A percentile compares a stretch with the other conserved stretches of the same genome.
These are phyloP conservation scores for Fusarium austroafricanum DNA, from an alignment of 2,329 filamentous ascomycete species.

Conservation along the genomic window DNA sequence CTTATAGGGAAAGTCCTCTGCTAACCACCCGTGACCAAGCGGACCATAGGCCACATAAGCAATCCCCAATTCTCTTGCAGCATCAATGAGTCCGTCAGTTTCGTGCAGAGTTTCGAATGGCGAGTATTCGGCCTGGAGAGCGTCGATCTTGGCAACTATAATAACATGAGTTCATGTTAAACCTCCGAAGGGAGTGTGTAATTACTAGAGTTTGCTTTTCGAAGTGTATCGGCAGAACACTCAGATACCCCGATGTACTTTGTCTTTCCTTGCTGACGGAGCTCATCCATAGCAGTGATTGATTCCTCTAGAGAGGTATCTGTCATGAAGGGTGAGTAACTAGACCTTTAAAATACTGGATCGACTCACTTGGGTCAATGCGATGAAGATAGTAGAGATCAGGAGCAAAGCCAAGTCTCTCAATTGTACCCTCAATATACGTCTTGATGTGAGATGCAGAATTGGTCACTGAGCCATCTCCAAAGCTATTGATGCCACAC, in stretches of 20 bases:
- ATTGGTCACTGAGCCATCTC: not conserved
- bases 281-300: not conserved
- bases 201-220: conserved; percentile 5
- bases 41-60: conserved; percentile 4
- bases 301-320: conserved; percentile 5
- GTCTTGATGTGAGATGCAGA: conserved; percentile 3
- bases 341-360: too few relatives aligned
- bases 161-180: not conserved
- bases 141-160: conserved; percentile 13
- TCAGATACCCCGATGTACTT: conserved; percentile 13
- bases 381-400: conserved; percentile 11
- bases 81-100: not conserved
- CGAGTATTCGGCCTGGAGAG: conserved; percentile 13
- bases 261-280: conserved; percentile 1
- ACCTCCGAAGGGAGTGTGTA: accelerated
- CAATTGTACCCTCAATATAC: conserved; percentile 7
- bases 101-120: conserved; percentile 14
- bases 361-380: conserved; percentile 9
- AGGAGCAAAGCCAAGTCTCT: conserved; percentile 11
- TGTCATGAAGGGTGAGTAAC: too few relatives aligned
- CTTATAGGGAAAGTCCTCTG: conserved; percentile 1
- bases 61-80: not conserved
- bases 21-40: conserved; percentile 2
- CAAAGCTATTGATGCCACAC: conserved; percentile 1
- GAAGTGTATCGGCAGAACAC: not conserved